Evolutionary conservation across 2,329 filamentous ascomycete species (phyloP), one percentile per base, ranked within the genome.

Genomic region (Aspergillus sp.): DNA sequence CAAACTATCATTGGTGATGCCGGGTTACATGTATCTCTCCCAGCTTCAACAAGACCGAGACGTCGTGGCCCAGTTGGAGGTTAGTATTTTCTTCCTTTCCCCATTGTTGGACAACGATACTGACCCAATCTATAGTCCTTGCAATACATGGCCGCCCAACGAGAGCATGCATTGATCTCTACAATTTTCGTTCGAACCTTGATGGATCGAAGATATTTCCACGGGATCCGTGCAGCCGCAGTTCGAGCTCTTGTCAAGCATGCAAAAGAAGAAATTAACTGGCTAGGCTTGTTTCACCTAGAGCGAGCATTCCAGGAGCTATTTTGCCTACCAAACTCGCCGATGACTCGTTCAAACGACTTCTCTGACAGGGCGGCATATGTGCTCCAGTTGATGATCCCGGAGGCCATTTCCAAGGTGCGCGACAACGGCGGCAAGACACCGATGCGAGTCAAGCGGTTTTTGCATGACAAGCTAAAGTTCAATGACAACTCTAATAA

Each of bases 1-100:
- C 76, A 89, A 89, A 66, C 90, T 96, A 75, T 88, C 89, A 61
- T 79, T 89, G 52, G 89, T 88, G 63, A 92, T 97, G 84, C 92
- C 92, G 50, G 87, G 91, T 4, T 98, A 98, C 81, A 99, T 99
- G 96, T 97, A 95, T 73, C 87, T 96, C 59, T 97, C 95, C 22
- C 95, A 99, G 75, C 82, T 99, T 63, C 95, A 99, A 74, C 95
- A 99, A 75, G 95, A 99, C 76, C 85, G 94, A 68, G 96, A 99
- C 73, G 91, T 99, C 59, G 91, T 96, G 64, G 96, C 96, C n/a
- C 87, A 90, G 69, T 80, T 87, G 55, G 85, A 88, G 73, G 81
- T 80, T 67, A 73, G 74, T 68, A 47, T 36, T 16, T 16, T 39
- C 31, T 58, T 47, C 45, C 22, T 56, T 51, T 52, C 54, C 7